Evolutionary conservation across 306 rosid species (phyloP).

Genomic region (Lathyrus tuberosus): DNA sequence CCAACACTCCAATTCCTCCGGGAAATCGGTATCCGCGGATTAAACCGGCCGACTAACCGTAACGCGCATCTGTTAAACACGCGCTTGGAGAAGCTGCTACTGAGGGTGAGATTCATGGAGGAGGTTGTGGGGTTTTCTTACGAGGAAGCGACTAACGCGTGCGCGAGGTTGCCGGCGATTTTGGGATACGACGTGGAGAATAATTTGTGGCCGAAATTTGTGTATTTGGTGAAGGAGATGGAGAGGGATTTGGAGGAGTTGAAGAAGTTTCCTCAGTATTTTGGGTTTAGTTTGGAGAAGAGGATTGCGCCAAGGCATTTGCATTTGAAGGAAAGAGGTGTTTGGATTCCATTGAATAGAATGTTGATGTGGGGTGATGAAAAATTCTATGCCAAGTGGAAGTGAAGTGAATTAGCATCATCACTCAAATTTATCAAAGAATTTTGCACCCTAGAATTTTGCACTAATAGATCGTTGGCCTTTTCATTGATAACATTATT

Average conservation of each 20-base stretch:
- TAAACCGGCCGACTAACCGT: slow-evolving; percentile 52
- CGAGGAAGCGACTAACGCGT: slow-evolving; percentile 54
- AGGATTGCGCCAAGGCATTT: slow-evolving; percentile 70
- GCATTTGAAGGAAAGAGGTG: slow-evolving; percentile 67
- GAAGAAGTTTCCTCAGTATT: slow-evolving; percentile 73
- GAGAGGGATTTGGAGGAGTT: slow-evolving; percentile 66
- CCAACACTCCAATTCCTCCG: slow-evolving; percentile 67
- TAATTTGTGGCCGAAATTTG: slow-evolving; percentile 65
- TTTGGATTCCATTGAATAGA: slow-evolving; percentile 61
- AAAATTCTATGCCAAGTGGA: slow-evolving; percentile 68
- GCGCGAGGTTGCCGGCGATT: slow-evolving; percentile 68
- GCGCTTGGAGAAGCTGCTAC: slow-evolving; percentile 60
- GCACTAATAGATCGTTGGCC: neutral
- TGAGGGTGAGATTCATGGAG: slow-evolving; percentile 52
- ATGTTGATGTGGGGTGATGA: slow-evolving; percentile 75
- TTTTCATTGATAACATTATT: neutral
- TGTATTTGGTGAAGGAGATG: slow-evolving; percentile 70
- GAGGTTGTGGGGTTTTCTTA: slow-evolving; percentile 54
- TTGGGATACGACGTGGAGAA: slow-evolving; percentile 71
- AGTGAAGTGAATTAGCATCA: neutral
- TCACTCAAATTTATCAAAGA: neutral
- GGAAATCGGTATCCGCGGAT: slow-evolving; percentile 48
- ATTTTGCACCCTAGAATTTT: neutral
- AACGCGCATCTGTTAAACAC: slow-evolving; percentile 76
- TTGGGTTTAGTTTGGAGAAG: slow-evolving; percentile 74